Evolutionary conservation across 1,284 basidiomycete species (phyloP), one percentile per base, ranked within the genome.

Genomic region (Kalmanozyma brasiliensis): DNA sequence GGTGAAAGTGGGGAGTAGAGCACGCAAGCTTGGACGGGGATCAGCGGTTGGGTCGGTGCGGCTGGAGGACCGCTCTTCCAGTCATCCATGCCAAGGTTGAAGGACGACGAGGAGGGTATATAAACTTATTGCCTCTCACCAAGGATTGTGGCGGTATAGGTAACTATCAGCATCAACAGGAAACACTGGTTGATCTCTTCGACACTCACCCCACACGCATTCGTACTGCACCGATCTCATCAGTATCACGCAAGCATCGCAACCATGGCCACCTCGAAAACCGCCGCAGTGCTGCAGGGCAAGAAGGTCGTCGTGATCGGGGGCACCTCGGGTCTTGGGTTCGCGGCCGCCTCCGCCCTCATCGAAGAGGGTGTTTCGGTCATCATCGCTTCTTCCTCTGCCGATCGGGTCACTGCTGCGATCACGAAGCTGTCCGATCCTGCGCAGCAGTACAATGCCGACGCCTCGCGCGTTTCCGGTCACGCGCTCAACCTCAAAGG

Each of bases 291-390:
- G 0, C 55, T 68, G 3, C n/a, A 36, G 2, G 55, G 48, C n/a
- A 33, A 58, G 19, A 68, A 68, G 32, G 55, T 66, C 17, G 51
- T 76, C 42, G 24, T 76, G 8, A 49, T 76, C 45, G 67, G 74
- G 19, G 71, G 74, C 6, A 48, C 59, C 3, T 67, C 67, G 3
- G 74, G 71, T 0, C 34, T 76, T 6, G 71, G 71, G 6, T 76
- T 76, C 42, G 60, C 43, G 1, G 60, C 70, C 2, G 71, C 71
- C 1, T 64, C 56, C 0, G 60, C 52, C 1, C 49, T 76, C 11
- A 56, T 76, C 30, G 73, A 76, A 36, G 67, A 76, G 53, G 72
- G 67, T 0, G 71, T 63, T 5, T 17, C 8, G 6, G 73, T 76
- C 34, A 38, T 67, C 17, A 52, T 76, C 17, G 49, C 52, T 13